A percentile compares a stretch with the other conserved stretches of the same genome.
Conservation (phyloP, 2,329 filamentous ascomycete genomes). For the Xylaria arbuscula region DNA sequence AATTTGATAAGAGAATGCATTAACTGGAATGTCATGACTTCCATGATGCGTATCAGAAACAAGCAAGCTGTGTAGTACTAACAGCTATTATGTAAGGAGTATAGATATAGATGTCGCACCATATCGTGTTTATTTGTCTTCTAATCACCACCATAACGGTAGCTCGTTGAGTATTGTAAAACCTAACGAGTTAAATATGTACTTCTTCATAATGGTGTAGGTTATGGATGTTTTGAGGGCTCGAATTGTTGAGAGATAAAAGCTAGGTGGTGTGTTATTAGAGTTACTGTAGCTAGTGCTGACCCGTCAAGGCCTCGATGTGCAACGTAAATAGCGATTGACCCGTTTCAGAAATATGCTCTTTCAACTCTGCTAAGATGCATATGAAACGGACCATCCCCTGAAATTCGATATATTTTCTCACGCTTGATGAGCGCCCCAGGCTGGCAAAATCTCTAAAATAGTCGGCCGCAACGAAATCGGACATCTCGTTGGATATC, state of each 20-base stretch:
- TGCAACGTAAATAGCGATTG: not conserved
- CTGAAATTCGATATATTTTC: not conserved
- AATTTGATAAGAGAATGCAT: too few species aligned
- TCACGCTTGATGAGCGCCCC: not conserved
- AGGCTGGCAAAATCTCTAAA: not conserved
- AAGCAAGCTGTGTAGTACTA: too few species aligned
- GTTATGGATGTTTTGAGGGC: too few species aligned
- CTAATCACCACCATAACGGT: too few species aligned
- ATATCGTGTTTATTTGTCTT: too few species aligned
- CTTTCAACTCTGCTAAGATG: conserved; percentile 9
- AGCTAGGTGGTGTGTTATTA: not conserved
- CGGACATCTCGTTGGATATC: conserved; percentile 1
- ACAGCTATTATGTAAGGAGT: too few species aligned
- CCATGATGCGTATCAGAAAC: too few species aligned
- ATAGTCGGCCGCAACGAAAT: conserved; percentile 20
- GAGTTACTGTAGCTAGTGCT: not conserved
- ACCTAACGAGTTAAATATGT: too few species aligned
- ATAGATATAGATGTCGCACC: too few species aligned
- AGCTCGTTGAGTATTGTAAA: too few species aligned
- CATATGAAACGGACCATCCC: not conserved
- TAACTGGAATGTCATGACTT: too few species aligned
- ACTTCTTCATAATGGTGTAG: too few species aligned
- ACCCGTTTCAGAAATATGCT: not conserved
- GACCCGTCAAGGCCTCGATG: not conserved
- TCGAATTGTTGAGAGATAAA: not conserved